Evolutionary conservation across 75 land plant species (phyloP), one percentile per base, ranked within the genome.

Genomic region (Cunninghamia lanceolata): DNA sequence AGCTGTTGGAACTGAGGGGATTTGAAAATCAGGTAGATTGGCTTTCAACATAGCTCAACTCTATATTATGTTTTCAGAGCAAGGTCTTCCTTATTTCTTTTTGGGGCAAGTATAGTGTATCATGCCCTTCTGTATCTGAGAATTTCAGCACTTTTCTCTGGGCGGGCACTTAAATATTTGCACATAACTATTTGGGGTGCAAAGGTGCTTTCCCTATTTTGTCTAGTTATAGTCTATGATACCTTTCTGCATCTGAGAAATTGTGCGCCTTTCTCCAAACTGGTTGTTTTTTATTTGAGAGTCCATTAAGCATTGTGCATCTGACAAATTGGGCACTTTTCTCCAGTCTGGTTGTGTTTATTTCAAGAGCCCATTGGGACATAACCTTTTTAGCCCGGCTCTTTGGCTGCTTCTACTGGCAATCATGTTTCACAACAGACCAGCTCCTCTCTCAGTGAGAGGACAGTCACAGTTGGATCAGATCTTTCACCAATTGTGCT

Each of bases 381-480:
- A 70, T 70, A 70, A 28, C 73, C 32, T 7, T 4, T 70, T 28
- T 70, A 25, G 10, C 13, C 15, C 13, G 36, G 14, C 36, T 10
- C 36, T 71, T 30, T 30, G 36, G 36, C 75, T 34, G 36, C 36
- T 10, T 34, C 75, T 0, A 9, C 34, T 71, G 36, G 36, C 75
- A 71, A 25, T 71, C 15, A 71, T 71, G 75, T 71, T 71, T 21
- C 35, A 71, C 36, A 10, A 71, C 75, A 71, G 36, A 0, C 2
- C 75, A 71, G 36, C 75, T 32, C 35, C 75, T 34, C 75, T 71
- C 16, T 34, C 36, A 10, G 82, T 39, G 82, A 80, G 82, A 80
- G 30, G 46, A 7, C 46, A 80, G 46, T 53, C 84, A 17, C 66
- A 83, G 84, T 9, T 59, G 32, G 84, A 83, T 54, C 38, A 83